These are phyloP conservation scores for Inonotus obliquus DNA, from an alignment of 1,284 basidiomycete species.

Conservation along the genomic window DNA sequence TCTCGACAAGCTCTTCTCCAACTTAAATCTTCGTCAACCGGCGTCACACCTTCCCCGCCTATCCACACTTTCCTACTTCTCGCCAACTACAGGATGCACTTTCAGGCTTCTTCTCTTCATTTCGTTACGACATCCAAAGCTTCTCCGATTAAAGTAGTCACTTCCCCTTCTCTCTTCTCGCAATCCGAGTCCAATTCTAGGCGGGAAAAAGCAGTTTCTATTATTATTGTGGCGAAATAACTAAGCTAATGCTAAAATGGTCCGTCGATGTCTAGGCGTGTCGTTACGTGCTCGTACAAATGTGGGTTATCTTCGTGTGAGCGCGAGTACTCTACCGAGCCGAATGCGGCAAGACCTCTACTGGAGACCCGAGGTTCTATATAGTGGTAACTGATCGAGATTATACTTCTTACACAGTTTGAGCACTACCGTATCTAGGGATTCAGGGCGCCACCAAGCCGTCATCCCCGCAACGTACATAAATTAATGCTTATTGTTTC, in stretches of 20 bases:
- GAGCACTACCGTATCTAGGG: neutral
- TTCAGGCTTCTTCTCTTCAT: neutral
- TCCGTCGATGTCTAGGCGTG: neutral
- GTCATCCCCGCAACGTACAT: neutral
- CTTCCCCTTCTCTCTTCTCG: neutral
- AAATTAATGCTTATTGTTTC: neutral
- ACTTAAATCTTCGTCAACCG: neutral
- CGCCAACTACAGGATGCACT: neutral
- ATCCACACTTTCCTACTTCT: neutral
- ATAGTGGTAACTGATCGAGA: neutral
- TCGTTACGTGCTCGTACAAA: neutral
- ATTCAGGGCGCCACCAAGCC: neutral
- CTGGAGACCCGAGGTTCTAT: neutral
- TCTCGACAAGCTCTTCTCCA: neutral
- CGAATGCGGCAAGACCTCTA: neutral
- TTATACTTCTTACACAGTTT: neutral
- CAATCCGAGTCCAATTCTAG: neutral
- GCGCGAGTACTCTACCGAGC: neutral
- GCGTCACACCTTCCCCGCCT: neutral
- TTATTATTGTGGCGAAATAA: too few species aligned
- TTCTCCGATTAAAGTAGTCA: neutral
- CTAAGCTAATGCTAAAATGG: too few species aligned
- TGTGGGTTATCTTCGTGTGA: neutral
- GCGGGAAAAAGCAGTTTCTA: too few species aligned
- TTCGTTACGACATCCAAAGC: neutral